Evolutionary conservation across 1,139 yeast genomes (phyloP).

Genomic region (Protomyces arabidopsidicola): DNA sequence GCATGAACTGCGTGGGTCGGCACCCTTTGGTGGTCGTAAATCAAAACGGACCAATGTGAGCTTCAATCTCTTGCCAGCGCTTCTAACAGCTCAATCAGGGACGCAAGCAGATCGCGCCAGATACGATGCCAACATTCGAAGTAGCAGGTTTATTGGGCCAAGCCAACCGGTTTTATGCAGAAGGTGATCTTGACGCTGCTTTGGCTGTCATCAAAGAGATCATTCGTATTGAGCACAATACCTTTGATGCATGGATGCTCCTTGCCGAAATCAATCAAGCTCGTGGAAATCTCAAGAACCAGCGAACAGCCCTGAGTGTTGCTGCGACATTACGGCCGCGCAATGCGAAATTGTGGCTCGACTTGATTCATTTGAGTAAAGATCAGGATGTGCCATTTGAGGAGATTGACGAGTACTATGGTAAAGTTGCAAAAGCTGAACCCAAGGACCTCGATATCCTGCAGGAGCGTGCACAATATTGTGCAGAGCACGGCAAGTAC

Average conservation of each 20-base stretch:
- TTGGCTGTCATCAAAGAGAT: conserved; percentile 65
- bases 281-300: conserved; percentile 61
- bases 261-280: conserved; percentile 77
- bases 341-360: conserved; percentile 78
- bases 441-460: conserved; percentile 53
- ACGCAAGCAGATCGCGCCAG: conserved; percentile 4
- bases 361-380: conserved; percentile 69
- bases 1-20: neutral
- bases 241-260: conserved; percentile 77
- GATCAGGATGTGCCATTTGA: conserved; percentile 63
- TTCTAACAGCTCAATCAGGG: neutral
- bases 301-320: conserved; percentile 74
- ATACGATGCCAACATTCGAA: conserved; percentile 55
- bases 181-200: conserved; percentile 62
- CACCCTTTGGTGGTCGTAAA: neutral
- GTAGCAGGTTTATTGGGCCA: conserved; percentile 58
- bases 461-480: conserved; percentile 36
- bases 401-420: conserved; percentile 58
- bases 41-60: neutral
- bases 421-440: conserved; percentile 63
- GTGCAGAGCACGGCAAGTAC: conserved; percentile 45
- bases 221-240: conserved; percentile 67
- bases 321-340: conserved; percentile 79
- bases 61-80: neutral
- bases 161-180: conserved; percentile 76